Conservation (phyloP, 2,329 filamentous ascomycete genomes). For the Paracamarosporium sp. region DNA sequence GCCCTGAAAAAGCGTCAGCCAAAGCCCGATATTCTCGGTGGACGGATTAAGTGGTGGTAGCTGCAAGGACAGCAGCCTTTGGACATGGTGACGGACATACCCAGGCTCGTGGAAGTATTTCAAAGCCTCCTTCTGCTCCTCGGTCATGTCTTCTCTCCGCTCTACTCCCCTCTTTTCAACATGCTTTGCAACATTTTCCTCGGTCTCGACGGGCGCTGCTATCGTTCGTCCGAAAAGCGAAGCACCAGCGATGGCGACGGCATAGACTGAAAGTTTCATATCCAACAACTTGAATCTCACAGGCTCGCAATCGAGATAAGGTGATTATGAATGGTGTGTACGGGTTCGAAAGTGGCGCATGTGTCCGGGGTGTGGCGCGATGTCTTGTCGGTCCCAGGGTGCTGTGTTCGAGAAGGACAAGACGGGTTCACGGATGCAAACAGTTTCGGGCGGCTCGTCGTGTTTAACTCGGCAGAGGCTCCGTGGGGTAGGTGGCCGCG, state of each 20-base stretch:
- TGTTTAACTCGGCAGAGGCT: neutral
- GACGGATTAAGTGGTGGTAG: neutral
- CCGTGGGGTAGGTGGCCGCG: neutral
- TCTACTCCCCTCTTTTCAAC: neutral
- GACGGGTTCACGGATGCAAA: neutral
- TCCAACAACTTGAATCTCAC: neutral
- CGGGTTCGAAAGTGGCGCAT: neutral
- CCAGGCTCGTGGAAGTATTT: constrained; percentile 50
- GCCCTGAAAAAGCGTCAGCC: constrained; percentile 28
- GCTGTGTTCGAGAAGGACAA: no score
- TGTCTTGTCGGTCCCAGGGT: neutral
- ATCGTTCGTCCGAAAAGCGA: constrained; percentile 25
- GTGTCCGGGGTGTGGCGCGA: neutral
- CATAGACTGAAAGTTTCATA: constrained; percentile 38
- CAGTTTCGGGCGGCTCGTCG: neutral
- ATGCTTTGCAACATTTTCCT: neutral
- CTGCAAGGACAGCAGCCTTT: neutral
- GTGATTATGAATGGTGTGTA: constrained; percentile 7
- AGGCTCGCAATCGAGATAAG: neutral
- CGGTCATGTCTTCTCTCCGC: constrained; percentile 3
- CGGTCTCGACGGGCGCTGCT: constrained; percentile 26
- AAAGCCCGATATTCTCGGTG: neutral
- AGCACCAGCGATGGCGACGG: constrained; percentile 24
- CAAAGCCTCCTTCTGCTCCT: constrained; percentile 21
- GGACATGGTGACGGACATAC: constrained; percentile 28